Evolutionary conservation across 2,329 filamentous ascomycete genomes (phyloP).

Genomic region (Cytospora schulzeri): DNA sequence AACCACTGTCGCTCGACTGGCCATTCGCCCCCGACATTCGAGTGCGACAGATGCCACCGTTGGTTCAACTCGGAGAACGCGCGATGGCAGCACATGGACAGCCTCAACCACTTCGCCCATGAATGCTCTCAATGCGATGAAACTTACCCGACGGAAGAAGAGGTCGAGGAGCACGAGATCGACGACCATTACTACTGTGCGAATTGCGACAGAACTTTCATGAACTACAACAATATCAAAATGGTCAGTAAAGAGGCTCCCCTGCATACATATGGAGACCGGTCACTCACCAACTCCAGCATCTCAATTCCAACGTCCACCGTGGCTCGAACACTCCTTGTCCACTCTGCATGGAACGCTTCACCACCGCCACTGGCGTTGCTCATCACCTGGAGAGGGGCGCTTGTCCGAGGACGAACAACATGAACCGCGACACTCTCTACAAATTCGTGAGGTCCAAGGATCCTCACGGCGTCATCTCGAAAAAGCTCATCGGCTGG

Average conservation of each 20-base stretch:
- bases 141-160: constrained; percentile 3
- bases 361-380: constrained; percentile 55
- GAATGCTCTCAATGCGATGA: constrained; percentile 8
- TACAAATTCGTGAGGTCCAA: constrained; percentile 46
- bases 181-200: constrained; percentile 18
- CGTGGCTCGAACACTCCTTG: constrained; percentile 48
- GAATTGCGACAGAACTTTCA: constrained; percentile 16
- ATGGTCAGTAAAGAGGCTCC: constrained; percentile 34
- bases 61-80: neutral
- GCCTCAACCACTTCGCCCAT: constrained; percentile 16
- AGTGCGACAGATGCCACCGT: constrained; percentile 11
- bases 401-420: constrained; percentile 49
- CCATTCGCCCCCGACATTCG: constrained; percentile 5
- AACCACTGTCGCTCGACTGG: constrained; percentile 14
- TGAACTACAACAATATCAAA: constrained; percentile 32
- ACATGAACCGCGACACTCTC: constrained; percentile 51
- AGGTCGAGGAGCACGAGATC: constrained; percentile 13
- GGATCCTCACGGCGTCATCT: constrained; percentile 52
- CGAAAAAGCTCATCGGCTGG: constrained; percentile 54
- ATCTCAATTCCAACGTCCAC: constrained; percentile 56
- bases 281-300: constrained; percentile 43
- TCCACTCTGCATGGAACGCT: constrained; percentile 54
- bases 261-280: neutral
- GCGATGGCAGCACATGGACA: constrained; percentile 17
- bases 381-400: constrained; percentile 58